Evolutionary conservation across 352 stramenopile genomes (phyloP).

Genomic region (Phytophthora nicotianae): DNA sequence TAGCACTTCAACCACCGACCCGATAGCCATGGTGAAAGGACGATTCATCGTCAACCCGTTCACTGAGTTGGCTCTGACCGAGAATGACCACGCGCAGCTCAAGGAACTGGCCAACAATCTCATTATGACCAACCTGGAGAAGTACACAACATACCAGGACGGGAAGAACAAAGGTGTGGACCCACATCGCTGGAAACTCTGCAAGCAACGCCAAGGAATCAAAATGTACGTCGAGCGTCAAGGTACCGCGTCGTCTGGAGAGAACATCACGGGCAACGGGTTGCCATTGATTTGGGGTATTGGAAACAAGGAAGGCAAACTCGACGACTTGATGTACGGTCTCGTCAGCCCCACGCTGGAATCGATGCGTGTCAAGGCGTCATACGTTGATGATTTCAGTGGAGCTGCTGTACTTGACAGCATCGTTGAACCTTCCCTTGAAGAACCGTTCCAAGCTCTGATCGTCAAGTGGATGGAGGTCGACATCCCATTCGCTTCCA

Average conservation of each 20-base stretch:
- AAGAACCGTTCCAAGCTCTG: conserved; percentile 42
- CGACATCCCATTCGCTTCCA: conserved; percentile 50
- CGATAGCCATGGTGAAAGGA: conserved; percentile 28
- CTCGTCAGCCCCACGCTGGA: conserved; percentile 52
- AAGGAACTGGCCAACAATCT: conserved; percentile 29
- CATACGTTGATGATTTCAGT: conserved; percentile 50
- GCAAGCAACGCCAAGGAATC: conserved; percentile 46
- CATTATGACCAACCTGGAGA: conserved; percentile 33
- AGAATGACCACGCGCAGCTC: conserved; percentile 27
- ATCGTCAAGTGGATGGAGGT: conserved; percentile 51
- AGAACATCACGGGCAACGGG: conserved; percentile 28
- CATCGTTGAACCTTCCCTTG: conserved; percentile 46
- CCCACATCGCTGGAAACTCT: conserved; percentile 40
- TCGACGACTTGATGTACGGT: conserved; percentile 60
- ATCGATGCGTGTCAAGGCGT: conserved; percentile 56
- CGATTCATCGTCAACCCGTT: conserved; percentile 41
- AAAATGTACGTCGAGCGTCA: conserved; percentile 37
- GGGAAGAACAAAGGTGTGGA: conserved; percentile 34
- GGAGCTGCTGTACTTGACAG: conserved; percentile 59
- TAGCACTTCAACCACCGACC: no score
- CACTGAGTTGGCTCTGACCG: conserved; percentile 22
- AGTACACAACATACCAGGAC: conserved; percentile 28
- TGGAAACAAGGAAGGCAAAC: conserved; percentile 35
- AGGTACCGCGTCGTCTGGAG: conserved; percentile 13
- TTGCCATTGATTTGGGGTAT: conserved; percentile 43